These are phyloP conservation scores for Neurospora sp. DNA, from an alignment of 495 filamentous ascomycete genomes.

Conservation along the genomic window DNA sequence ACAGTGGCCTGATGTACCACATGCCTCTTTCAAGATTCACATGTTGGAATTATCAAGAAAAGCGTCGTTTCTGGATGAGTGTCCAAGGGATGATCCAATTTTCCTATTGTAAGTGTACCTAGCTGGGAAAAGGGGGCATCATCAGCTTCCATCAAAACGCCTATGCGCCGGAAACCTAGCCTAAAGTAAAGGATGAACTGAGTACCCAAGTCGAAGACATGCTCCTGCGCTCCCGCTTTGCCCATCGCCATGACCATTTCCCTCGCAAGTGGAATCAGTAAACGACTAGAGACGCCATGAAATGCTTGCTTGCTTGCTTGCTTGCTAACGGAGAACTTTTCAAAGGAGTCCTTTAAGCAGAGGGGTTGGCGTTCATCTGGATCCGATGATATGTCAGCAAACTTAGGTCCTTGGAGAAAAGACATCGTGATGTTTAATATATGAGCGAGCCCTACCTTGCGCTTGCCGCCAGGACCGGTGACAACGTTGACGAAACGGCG, in stretches of 20 bases:
- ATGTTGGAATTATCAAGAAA: background rate
- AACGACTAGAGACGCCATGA: background rate
- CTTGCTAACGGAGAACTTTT: background rate
- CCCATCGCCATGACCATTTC: background rate
- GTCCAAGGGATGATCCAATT: background rate
- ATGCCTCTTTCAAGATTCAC: background rate
- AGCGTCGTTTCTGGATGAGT: background rate
- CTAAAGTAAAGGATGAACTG: background rate
- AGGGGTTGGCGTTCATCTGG: conserved; percentile 57
- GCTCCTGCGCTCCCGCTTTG: background rate
- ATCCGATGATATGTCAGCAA: background rate
- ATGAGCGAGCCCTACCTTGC: conserved; percentile 50
- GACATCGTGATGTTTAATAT: background rate
- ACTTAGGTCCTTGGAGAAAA: no score
- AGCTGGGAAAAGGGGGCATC: background rate
- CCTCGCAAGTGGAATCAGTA: background rate
- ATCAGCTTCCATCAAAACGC: conserved; percentile 2
- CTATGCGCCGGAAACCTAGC: conserved; percentile 8
- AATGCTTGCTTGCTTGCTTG: background rate
- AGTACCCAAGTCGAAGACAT: background rate
- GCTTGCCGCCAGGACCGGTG: conserved; percentile 59
- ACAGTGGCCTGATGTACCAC: background rate
- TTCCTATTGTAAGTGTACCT: background rate
- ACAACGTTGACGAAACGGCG: conserved; percentile 88
- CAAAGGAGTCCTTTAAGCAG: conserved; percentile 26